Evolutionary conservation across 169 alveolate species (phyloP).

Genomic region (Prorocentrum cordatum): DNA sequence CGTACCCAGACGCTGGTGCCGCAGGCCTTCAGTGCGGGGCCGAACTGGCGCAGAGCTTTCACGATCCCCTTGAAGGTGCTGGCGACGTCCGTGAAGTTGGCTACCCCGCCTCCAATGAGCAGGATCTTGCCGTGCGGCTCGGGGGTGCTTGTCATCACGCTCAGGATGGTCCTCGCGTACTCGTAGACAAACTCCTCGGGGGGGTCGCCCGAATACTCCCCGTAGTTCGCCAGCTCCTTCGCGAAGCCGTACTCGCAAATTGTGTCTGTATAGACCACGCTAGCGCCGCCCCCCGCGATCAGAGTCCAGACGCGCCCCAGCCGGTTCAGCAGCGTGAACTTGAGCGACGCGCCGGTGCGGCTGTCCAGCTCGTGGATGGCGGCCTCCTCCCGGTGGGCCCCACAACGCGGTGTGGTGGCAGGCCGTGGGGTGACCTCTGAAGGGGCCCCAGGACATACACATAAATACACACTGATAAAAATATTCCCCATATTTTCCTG

Average conservation of each 20-base stretch:
- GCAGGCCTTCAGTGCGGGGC: not conserved
- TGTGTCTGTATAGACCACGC: conserved; percentile 66
- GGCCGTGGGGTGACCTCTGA: not conserved
- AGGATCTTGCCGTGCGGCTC: conserved; percentile 58
- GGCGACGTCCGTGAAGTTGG: conserved; percentile 72
- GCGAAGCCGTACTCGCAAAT: conserved; percentile 71
- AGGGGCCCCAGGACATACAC: not conserved
- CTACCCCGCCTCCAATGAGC: conserved; percentile 73
- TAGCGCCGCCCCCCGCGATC: conserved; percentile 74
- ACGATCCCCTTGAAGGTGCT: conserved; percentile 71
- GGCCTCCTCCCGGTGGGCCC: not conserved
- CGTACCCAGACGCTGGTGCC: conserved; percentile 67
- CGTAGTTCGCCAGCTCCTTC: conserved; percentile 71
- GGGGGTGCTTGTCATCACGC: conserved; percentile 59
- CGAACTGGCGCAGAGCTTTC: conserved; percentile 22
- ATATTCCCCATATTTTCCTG: not conserved
- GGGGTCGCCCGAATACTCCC: conserved; percentile 74
- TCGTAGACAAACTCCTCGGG: conserved; percentile 55
- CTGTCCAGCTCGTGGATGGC: not conserved
- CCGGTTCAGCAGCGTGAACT: conserved; percentile 71
- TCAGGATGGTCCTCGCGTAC: conserved; percentile 64
- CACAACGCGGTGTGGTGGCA: not conserved
- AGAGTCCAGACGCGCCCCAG: conserved; percentile 73
- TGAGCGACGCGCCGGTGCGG: conserved; percentile 71
- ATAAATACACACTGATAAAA: not conserved